A percentile compares a stretch with the other conserved stretches of the same genome.
These are phyloP conservation scores for Mesotaenium endlicherianum DNA, from an alignment of 139 green algal genomes.

Conservation along the genomic window DNA sequence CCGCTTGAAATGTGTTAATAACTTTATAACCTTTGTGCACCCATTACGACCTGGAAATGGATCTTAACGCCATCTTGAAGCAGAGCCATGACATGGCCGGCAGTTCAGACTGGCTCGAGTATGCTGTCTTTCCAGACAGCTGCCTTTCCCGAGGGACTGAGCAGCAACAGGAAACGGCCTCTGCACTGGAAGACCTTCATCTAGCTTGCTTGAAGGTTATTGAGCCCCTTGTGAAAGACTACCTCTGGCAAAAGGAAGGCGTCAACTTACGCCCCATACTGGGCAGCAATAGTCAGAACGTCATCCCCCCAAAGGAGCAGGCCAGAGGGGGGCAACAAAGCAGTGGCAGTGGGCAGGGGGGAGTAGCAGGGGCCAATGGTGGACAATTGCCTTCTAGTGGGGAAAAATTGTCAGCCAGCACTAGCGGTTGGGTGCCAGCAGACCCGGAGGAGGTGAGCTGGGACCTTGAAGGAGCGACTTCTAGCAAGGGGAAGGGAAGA, in stretches of 20 bases:
- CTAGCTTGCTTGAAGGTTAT: not conserved
- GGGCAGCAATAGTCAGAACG: not conserved
- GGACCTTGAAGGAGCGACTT: not conserved
- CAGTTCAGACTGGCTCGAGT: conserved; percentile 35
- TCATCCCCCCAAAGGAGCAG: not conserved
- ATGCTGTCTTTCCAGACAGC: conserved; percentile 26
- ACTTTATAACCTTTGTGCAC: too few relatives aligned
- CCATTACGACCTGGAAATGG: too few relatives aligned
- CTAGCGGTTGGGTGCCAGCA: not conserved
- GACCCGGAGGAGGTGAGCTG: not conserved
- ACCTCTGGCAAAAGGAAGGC: conserved; percentile 41
- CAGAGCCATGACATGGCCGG: too few relatives aligned
- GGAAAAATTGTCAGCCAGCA: too few relatives aligned
- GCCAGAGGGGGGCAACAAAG: not conserved
- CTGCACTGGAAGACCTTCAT: not conserved
- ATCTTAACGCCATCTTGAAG: too few relatives aligned
- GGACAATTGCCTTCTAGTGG: too few relatives aligned
- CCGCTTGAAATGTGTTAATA: too few relatives aligned
- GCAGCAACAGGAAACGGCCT: too few relatives aligned
- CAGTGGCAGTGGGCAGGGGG: not conserved
- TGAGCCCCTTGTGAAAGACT: not conserved
- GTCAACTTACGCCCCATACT: conserved; percentile 9
- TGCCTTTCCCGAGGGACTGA: not conserved
- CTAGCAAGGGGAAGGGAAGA: not conserved
- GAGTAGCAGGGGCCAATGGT: not conserved